Conservation (phyloP, 176 grass and related monocot genomes). For the Aegilops sharonensis region DNA sequence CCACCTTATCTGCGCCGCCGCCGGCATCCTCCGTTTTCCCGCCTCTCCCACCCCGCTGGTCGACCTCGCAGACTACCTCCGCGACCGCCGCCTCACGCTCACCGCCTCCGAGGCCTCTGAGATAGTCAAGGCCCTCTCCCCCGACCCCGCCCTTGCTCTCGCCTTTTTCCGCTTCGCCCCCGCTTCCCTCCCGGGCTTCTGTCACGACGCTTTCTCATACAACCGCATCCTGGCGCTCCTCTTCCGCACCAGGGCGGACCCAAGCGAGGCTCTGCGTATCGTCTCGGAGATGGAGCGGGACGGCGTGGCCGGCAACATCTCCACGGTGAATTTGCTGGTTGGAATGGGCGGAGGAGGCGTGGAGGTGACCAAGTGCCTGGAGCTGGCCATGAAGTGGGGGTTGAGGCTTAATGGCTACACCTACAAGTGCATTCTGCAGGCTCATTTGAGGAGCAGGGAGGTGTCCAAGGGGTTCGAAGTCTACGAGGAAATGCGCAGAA, state of each 20-base stretch:
- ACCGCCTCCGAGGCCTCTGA: conserved; percentile 68
- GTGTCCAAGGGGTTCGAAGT: conserved; percentile 60
- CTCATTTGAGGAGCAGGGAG: conserved; percentile 69
- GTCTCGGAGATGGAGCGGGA: conserved; percentile 75
- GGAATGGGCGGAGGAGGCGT: conserved; percentile 53
- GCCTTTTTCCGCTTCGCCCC: conserved; percentile 73
- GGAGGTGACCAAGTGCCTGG: conserved; percentile 62
- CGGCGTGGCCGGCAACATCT: conserved; percentile 65
- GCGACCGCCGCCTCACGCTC: conserved; percentile 43
- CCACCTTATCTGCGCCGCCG: conserved; percentile 69
- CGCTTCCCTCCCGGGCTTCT: conserved; percentile 59
- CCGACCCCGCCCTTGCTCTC: conserved; percentile 50
- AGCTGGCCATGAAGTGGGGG: conserved; percentile 70
- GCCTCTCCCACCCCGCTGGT: conserved; percentile 47
- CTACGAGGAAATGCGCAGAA: conserved; percentile 82
- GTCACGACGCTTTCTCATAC: conserved; percentile 87
- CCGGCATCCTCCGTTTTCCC: conserved; percentile 51
- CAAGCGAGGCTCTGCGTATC: conserved; percentile 37
- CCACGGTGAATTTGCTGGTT: conserved; percentile 80
- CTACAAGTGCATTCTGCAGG: conserved; percentile 87
- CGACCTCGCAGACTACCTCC: conserved; percentile 71
- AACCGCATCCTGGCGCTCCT: conserved; percentile 74
- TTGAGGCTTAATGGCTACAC: conserved; percentile 74
- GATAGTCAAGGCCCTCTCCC: conserved; percentile 68
- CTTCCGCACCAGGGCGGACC: conserved; percentile 26